A percentile compares a stretch with the other conserved stretches of the same genome.
These are phyloP conservation scores for Penicillium sclerotiorum DNA, from an alignment of 2,329 filamentous ascomycete genomes.

Conservation along the genomic window DNA sequence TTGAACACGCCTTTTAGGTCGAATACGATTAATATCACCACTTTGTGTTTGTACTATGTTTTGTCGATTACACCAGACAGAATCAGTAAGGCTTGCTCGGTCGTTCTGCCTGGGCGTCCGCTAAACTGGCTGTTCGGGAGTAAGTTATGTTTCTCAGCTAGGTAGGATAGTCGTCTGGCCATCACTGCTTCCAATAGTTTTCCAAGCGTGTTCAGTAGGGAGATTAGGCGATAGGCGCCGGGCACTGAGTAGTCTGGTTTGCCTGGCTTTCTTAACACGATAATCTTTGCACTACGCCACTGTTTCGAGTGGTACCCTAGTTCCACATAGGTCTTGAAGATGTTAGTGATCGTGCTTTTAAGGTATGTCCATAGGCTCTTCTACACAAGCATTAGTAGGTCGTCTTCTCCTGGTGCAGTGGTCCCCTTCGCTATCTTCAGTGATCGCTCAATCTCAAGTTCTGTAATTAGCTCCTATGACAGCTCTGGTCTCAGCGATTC, in stretches of 20 bases:
- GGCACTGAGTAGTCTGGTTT: too few species aligned
- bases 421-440: conserved; percentile 7
- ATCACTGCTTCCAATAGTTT: conserved; percentile 23
- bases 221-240: conserved; percentile 32
- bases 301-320: conserved; percentile 20
- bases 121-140: conserved; percentile 18
- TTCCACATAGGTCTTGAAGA: conserved; percentile 1
- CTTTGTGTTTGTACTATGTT: too few species aligned
- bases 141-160: conserved; percentile 12
- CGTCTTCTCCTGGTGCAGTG: too few species aligned
- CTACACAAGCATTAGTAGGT: too few species aligned
- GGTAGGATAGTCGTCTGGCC: conserved; percentile 12
- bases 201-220: conserved; percentile 26
- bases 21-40: too few species aligned
- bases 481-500: background rate
- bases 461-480: conserved; percentile 10
- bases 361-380: too few species aligned
- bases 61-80: conserved; percentile 5
- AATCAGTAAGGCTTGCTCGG: conserved; percentile 12
- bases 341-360: too few species aligned
- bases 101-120: conserved; percentile 14
- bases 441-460: conserved; percentile 12
- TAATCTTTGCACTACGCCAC: conserved; percentile 21
- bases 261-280: conserved; percentile 27
- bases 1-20: too few species aligned